These are phyloP conservation scores for Nephromyces sp. DNA, from an alignment of 169 alveolate genomes.

Conservation along the genomic window DNA sequence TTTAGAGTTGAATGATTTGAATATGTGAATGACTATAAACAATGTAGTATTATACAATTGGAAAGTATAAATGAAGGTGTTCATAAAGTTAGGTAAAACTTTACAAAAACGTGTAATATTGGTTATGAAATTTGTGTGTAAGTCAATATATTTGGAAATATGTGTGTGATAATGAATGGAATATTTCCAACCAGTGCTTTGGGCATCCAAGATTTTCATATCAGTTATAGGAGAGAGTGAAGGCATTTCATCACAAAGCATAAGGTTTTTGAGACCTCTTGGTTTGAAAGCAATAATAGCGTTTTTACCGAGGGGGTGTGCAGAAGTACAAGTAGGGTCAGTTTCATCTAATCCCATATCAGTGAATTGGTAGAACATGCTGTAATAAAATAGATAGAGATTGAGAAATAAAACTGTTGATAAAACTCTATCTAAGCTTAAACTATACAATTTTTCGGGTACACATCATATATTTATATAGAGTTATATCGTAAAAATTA, in stretches of 20 bases:
- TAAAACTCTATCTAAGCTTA: no score
- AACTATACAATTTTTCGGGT: no score
- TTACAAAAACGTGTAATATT: background rate
- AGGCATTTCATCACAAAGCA: conserved; percentile 73
- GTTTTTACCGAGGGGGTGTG: conserved; percentile 68
- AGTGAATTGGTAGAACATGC: conserved; percentile 46
- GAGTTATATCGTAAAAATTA: no score
- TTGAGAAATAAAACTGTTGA: no score
- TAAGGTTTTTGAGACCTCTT: conserved; percentile 70
- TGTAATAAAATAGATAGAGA: no score
- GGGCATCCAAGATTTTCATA: conserved; percentile 86
- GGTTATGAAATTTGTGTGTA: background rate
- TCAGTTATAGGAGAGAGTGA: conserved; percentile 89
- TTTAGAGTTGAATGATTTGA: background rate
- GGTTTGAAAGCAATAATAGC: conserved; percentile 83
- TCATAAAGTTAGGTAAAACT: no score
- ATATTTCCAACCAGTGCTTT: conserved; percentile 55
- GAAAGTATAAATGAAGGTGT: no score
- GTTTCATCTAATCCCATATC: conserved; percentile 46
- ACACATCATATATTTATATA: no score
- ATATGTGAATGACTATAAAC: background rate
- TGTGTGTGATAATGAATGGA: conserved; percentile 48
- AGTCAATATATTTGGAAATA: background rate
- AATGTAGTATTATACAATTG: no score
- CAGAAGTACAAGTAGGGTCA: conserved; percentile 73